Percentiles rank a stretch among this genome's conserved stretches.
These are phyloP conservation scores for Colletotrichum cereale DNA, from an alignment of 2,329 filamentous ascomycete genomes.

Conservation along the genomic window DNA sequence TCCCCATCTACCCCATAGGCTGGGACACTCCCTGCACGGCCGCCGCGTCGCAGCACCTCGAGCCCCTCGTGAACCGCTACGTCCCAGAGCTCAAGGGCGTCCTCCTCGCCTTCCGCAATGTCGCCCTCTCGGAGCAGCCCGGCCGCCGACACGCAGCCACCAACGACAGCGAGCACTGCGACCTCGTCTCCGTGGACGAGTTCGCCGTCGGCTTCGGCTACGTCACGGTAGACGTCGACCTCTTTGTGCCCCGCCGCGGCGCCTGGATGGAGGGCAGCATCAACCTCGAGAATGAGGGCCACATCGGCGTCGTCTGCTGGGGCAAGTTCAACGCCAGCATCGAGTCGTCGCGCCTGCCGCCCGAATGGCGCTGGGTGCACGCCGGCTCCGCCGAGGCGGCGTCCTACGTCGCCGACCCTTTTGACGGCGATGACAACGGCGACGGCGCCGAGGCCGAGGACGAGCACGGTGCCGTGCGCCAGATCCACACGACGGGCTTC, in stretches of 20 bases:
- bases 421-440: slow-evolving; percentile 45
- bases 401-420: slow-evolving; percentile 52
- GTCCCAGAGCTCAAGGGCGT: slow-evolving; percentile 79
- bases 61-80: slow-evolving; percentile 81
- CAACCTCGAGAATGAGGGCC: slow-evolving; percentile 88
- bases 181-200: slow-evolving; percentile 75
- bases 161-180: slow-evolving; percentile 60
- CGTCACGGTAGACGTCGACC: slow-evolving; percentile 86
- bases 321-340: slow-evolving; percentile 94
- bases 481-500: slow-evolving; percentile 72
- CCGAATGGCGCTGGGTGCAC: slow-evolving; percentile 83
- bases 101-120: slow-evolving; percentile 79
- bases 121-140: slow-evolving; percentile 72
- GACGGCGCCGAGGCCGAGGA: slow-evolving; percentile 56
- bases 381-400: slow-evolving; percentile 57
- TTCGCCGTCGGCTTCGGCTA: slow-evolving; percentile 89
- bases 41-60: slow-evolving; percentile 79
- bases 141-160: slow-evolving; percentile 60
- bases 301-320: slow-evolving; percentile 89
- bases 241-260: slow-evolving; percentile 83
- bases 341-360: slow-evolving; percentile 79
- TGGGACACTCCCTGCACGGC: slow-evolving; percentile 78
- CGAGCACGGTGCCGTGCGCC: slow-evolving; percentile 65
- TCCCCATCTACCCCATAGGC: slow-evolving; percentile 78
- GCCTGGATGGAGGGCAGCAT: slow-evolving; percentile 83